These are phyloP conservation scores for Juncus inflexus DNA, from an alignment of 176 grass and related monocot genomes.

Conservation along the genomic window DNA sequence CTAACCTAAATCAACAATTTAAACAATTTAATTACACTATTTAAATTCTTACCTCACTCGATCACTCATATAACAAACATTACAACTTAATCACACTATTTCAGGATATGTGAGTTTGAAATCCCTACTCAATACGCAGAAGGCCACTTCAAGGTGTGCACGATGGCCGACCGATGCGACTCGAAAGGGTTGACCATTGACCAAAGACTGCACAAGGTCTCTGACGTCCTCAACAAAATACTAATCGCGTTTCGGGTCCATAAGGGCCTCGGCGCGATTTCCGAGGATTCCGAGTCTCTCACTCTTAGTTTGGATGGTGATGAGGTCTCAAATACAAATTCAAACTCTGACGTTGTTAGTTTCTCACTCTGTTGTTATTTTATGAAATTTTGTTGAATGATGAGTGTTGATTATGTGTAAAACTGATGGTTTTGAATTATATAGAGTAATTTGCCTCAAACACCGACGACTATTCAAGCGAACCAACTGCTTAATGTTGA, in stretches of 20 bases:
- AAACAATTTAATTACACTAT: no score
- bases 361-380: conserved; percentile 1
- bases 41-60: no score
- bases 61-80: no score
- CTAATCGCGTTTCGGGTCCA: conserved; percentile 30
- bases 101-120: conserved; percentile 87
- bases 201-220: conserved; percentile 56
- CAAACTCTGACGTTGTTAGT: conserved; percentile 44
- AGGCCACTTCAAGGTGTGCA: conserved; percentile 77
- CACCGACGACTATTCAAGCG: conserved; percentile 62
- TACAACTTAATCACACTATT: no score
- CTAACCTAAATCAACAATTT: no score
- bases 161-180: conserved; percentile 81
- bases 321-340: conserved; percentile 24
- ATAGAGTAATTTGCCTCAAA: conserved; percentile 32
- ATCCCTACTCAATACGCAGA: conserved; percentile 66
- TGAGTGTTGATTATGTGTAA: no score
- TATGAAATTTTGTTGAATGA: no score
- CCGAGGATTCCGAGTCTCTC: conserved; percentile 3
- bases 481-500: conserved; percentile 58
- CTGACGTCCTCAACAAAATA: conserved; percentile 74
- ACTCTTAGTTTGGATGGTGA: background rate
- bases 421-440: no score
- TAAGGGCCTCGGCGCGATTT: conserved; percentile 24
- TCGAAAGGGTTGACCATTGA: conserved; percentile 71